Conservation (phyloP, 345 rosid genomes). For the Eucalyptus grandis region DNA sequence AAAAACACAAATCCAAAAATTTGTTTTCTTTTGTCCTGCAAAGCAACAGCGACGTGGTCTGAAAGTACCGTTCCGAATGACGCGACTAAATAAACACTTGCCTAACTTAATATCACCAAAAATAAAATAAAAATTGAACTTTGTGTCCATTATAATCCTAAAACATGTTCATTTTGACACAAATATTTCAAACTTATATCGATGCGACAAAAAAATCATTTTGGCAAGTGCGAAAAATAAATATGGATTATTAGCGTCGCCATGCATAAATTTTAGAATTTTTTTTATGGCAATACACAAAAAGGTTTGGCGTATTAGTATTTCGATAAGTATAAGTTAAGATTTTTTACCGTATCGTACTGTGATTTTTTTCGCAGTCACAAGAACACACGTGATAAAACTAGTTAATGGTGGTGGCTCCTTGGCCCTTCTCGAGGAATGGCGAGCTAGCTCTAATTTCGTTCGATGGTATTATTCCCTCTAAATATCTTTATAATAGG, state of each 20-base stretch:
- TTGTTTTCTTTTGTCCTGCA: background rate
- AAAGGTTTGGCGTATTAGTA: too few relatives aligned
- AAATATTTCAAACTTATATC: background rate
- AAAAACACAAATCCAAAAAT: background rate
- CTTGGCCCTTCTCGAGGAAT: background rate
- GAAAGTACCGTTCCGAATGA: background rate
- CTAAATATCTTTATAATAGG: background rate
- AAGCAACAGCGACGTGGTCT: background rate
- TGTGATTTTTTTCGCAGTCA: rapidly evolving
- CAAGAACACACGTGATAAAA: background rate
- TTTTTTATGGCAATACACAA: background rate
- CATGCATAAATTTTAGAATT: background rate
- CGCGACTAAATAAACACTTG: background rate
- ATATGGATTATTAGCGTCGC: too few relatives aligned
- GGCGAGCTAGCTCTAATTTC: background rate
- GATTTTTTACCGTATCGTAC: rapidly evolving
- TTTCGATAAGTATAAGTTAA: too few relatives aligned
- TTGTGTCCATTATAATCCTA: background rate
- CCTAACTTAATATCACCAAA: background rate
- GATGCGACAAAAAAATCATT: background rate
- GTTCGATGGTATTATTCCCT: background rate
- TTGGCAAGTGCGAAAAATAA: background rate
- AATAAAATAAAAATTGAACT: too few relatives aligned
- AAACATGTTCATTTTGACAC: background rate
- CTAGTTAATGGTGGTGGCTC: background rate